These are phyloP conservation scores for Globisporangium lucens DNA, from an alignment of 352 stramenopile species.

Conservation along the genomic window DNA sequence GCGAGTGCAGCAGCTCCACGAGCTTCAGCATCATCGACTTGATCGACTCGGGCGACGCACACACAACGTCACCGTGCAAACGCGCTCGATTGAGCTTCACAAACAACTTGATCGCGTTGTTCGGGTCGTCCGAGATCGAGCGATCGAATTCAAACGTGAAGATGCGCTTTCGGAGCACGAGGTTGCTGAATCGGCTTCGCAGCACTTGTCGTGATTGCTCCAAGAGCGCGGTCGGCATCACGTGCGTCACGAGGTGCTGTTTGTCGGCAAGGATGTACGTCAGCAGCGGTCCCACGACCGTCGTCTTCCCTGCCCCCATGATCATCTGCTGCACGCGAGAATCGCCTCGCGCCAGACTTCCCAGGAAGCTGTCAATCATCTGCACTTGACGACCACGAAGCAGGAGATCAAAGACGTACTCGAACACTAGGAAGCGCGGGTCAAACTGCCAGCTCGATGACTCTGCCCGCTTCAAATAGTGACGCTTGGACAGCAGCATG, in stretches of 20 bases:
- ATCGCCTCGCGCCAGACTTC: conserved; percentile 67
- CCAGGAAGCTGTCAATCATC: conserved; percentile 98
- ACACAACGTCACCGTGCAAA: conserved; percentile 94
- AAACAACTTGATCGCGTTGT: conserved; percentile 57
- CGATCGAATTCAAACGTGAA: conserved; percentile 99
- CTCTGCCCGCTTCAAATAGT: conserved; percentile 48
- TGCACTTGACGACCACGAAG: conserved; percentile 97
- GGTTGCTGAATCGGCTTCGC: conserved; percentile 95
- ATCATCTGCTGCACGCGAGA: conserved; percentile 98
- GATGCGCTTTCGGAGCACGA: conserved; percentile 96
- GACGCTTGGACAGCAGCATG: conserved; percentile 67
- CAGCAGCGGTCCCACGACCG: conserved; percentile 97
- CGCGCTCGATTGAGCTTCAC: conserved; percentile 89
- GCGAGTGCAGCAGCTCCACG: conserved; percentile 90
- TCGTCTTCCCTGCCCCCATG: conserved; percentile 99
- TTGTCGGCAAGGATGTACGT: conserved; percentile 97
- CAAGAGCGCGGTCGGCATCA: conserved; percentile 98
- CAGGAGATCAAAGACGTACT: conserved; percentile 99
- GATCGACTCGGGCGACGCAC: conserved; percentile 97
- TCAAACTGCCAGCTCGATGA: conserved; percentile 87
- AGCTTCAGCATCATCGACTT: conserved; percentile 99
- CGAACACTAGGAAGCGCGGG: conserved; percentile 98
- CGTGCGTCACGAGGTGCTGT: conserved; percentile 94
- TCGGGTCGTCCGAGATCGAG: conserved; percentile 85
- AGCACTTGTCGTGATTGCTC: conserved; percentile 98